Conservation (phyloP, 2,329 filamentous ascomycete species). For the Trichoderma atroviride region DNA sequence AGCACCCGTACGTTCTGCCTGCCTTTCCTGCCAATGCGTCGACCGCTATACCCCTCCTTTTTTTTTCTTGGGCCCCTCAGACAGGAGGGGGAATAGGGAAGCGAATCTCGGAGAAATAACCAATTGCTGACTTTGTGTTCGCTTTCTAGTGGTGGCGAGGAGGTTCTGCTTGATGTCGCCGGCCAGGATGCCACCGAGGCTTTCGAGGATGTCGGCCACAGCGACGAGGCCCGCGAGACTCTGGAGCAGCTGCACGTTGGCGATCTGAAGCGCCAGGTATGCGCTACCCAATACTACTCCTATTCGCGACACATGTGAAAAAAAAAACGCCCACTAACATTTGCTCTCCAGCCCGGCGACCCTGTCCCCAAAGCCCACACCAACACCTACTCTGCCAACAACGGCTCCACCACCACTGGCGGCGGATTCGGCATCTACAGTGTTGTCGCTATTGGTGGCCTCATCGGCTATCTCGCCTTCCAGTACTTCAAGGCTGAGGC, state of each 20-base stretch:
- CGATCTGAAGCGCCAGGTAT: conserved; percentile 77
- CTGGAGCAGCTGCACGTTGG: conserved; percentile 77
- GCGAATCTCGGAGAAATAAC: not conserved
- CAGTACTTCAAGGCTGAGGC: conserved; percentile 73
- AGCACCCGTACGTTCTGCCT: conserved; percentile 75
- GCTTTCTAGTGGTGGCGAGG: conserved; percentile 81
- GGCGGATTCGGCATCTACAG: conserved; percentile 81
- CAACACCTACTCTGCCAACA: conserved; percentile 50
- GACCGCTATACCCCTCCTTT: not conserved
- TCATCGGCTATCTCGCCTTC: conserved; percentile 78
- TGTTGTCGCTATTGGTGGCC: conserved; percentile 75
- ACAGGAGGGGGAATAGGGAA: not conserved
- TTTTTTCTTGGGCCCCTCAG: not conserved
- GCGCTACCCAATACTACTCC: conserved; percentile 35
- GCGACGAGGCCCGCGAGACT: conserved; percentile 95
- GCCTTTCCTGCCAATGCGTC: not conserved
- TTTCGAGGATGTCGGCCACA: conserved; percentile 99
- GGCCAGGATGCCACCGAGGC: conserved; percentile 97
- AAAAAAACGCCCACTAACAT: not conserved
- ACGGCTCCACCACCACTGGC: conserved; percentile 55
- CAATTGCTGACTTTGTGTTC: not conserved
- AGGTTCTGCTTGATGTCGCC: conserved; percentile 93
- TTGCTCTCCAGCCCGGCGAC: conserved; percentile 66
- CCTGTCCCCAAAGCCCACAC: conserved; percentile 66
- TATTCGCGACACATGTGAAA: conserved; percentile 7